Conservation (phyloP, 768 basidiomycete species). For the Scleroderma citrinum region DNA sequence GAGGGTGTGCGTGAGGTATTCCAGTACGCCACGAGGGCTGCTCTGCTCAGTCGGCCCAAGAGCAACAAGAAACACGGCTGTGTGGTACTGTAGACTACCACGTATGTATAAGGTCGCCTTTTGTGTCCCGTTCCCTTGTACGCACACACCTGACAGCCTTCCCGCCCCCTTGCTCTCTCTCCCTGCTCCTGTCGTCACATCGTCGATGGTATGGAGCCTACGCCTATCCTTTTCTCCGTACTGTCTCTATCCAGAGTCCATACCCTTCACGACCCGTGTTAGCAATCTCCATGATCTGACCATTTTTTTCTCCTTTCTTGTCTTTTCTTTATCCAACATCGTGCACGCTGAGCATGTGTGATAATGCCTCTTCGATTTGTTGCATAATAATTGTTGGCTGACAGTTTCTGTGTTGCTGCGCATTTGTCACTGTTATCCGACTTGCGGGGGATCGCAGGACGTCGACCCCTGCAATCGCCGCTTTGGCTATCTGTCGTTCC, state of each 20-base stretch:
- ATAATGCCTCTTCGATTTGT: too few species aligned
- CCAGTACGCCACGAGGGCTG: slow-evolving; percentile 93
- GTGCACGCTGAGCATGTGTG: neutral
- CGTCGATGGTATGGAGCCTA: slow-evolving; percentile 3
- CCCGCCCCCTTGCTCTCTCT: slow-evolving; percentile 12
- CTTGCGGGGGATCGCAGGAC: too few species aligned
- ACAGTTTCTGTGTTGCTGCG: too few species aligned
- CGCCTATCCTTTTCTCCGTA: slow-evolving; percentile 8
- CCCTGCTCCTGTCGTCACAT: neutral
- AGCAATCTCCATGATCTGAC: slow-evolving; percentile 36
- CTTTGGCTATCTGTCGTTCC: too few species aligned
- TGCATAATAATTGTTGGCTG: too few species aligned
- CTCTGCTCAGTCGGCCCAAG: slow-evolving; percentile 61
- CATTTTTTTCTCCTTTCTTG: slow-evolving; percentile 15
- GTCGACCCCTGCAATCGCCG: too few species aligned
- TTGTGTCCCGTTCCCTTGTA: neutral
- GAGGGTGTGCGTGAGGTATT: slow-evolving; percentile 98
- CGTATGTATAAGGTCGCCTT: slow-evolving; percentile 8
- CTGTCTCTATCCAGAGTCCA: slow-evolving; percentile 23
- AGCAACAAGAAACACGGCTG: slow-evolving; percentile 38
- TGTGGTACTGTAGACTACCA: slow-evolving; percentile 38
- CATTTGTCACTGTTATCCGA: too few species aligned
- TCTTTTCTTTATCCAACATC: neutral
- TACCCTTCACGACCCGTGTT: slow-evolving; percentile 34
- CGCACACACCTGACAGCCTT: neutral